These are phyloP conservation scores for Flaveria bidentis DNA, from an alignment of 129 eudicot genomes.

Conservation along the genomic window DNA sequence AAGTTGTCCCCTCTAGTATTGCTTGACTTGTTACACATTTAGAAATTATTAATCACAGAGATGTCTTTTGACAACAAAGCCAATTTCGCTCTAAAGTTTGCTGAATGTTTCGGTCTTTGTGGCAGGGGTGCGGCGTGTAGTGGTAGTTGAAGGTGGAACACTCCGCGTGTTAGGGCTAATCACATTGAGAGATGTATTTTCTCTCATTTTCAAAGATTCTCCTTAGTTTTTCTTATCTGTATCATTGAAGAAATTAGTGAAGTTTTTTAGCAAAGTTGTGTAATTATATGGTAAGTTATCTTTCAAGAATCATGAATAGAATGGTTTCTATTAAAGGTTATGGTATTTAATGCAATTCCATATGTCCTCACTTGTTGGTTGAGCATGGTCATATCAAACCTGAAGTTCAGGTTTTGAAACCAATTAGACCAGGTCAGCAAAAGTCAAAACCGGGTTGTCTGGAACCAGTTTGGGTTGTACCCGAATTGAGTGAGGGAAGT, in stretches of 20 bases:
- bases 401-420: too few species aligned
- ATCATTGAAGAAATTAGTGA: neutral
- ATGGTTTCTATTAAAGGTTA: constrained; percentile 14
- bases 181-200: constrained; percentile 53
- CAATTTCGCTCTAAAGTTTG: neutral
- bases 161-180: constrained; percentile 58
- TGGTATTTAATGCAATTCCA: neutral
- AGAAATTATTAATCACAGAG: neutral
- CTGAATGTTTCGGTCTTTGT: neutral
- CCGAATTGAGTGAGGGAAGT: too few species aligned
- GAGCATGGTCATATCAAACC: neutral
- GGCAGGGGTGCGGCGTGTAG: constrained; percentile 59
- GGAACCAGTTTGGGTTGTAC: too few species aligned
- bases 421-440: too few species aligned
- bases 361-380: neutral
- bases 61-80: neutral
- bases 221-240: constrained; percentile 13
- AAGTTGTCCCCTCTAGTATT: neutral
- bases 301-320: constrained; percentile 14
- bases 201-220: constrained; percentile 26
- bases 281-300: constrained; percentile 26
- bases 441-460: too few species aligned
- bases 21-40: neutral
- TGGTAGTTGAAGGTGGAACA: constrained; percentile 47
- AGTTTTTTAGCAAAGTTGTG: constrained; percentile 27